Percentiles rank a stretch among this genome's conserved stretches.
Evolutionary conservation across 2,329 filamentous ascomycete species (phyloP).

Genomic region (Apiospora kogelbergensis): DNA sequence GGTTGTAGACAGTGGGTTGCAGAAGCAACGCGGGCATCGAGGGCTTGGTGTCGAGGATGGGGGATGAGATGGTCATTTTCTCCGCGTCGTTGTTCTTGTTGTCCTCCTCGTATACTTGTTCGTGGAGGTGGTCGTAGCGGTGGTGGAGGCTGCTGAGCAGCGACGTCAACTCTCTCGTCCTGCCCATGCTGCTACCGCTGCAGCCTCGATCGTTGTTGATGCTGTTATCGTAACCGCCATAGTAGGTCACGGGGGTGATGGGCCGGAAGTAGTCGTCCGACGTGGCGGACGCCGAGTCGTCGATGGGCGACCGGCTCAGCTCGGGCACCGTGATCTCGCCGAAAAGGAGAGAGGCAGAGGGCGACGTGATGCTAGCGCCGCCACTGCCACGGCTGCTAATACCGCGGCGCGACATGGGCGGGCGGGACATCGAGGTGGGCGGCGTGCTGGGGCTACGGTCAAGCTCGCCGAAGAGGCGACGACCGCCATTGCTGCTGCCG

Average conservation of each 20-base stretch:
- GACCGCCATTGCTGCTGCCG: slow-evolving; percentile 18
- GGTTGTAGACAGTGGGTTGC: slow-evolving; percentile 58
- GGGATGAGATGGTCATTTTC: slow-evolving; percentile 41
- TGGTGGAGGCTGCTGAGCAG: slow-evolving; percentile 2
- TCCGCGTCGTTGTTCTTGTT: background rate
- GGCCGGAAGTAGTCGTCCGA: slow-evolving; percentile 33
- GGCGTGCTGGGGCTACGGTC: slow-evolving; percentile 20
- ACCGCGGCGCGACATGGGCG: background rate
- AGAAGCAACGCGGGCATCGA: slow-evolving; percentile 50
- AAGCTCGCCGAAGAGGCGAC: slow-evolving; percentile 30
- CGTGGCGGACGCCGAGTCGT: slow-evolving; percentile 22
- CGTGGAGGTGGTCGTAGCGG: background rate
- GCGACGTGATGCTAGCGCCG: slow-evolving; percentile 11
- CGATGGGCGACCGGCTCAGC: slow-evolving; percentile 30
- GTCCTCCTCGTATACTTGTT: slow-evolving; percentile 20
- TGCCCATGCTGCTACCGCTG: background rate
- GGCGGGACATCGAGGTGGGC: background rate
- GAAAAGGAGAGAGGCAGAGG: slow-evolving; percentile 25
- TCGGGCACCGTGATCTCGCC: slow-evolving; percentile 31
- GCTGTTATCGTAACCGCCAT: background rate
- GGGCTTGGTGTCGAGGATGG: slow-evolving; percentile 48
- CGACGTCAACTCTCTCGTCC: slow-evolving; percentile 12
- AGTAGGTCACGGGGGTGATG: slow-evolving; percentile 20
- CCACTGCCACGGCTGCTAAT: background rate
- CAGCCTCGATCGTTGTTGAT: slow-evolving; percentile 8